These are phyloP conservation scores for Populus euphratica DNA, from an alignment of 345 rosid genomes.

Conservation along the genomic window DNA sequence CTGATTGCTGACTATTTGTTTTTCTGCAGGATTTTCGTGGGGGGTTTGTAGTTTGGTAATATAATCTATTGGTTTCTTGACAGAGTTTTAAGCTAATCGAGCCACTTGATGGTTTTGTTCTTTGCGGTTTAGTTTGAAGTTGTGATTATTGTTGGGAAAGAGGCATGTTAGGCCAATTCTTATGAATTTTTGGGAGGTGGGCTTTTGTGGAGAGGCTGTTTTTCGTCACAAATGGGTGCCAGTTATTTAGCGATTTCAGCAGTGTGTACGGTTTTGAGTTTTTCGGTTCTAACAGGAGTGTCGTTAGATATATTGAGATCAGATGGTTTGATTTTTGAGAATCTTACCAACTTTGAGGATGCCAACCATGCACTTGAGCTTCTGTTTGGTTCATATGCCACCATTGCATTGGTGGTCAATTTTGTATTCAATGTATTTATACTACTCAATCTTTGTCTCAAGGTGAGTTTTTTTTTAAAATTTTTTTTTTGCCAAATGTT, in stretches of 20 bases:
- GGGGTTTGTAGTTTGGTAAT: not conserved
- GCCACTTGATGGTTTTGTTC: not conserved
- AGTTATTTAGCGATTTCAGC: conserved; percentile 59
- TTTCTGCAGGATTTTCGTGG: conserved; percentile 15
- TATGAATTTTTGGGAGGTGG: conserved; percentile 39
- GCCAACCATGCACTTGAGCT: conserved; percentile 54
- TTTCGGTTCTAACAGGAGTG: conserved; percentile 60
- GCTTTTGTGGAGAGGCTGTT: conserved; percentile 33
- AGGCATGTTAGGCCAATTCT: conserved; percentile 34
- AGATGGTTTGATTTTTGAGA: conserved; percentile 51
- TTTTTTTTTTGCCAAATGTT: not conserved
- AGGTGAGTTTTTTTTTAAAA: conserved; percentile 43
- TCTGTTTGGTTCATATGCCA: conserved; percentile 63
- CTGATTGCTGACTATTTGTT: not conserved
- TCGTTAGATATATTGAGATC: conserved; percentile 51
- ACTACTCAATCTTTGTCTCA: conserved; percentile 73
- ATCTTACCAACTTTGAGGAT: conserved; percentile 41
- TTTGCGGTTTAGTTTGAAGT: conserved; percentile 5
- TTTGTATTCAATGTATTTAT: conserved; percentile 69
- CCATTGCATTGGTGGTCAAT: conserved; percentile 58
- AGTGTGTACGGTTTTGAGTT: conserved; percentile 65
- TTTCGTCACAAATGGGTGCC: conserved; percentile 56
- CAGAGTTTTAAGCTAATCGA: not conserved
- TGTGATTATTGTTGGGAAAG: conserved; percentile 18
- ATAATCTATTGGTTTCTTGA: conserved; percentile 5